Conservation (phyloP, 1,139 yeast genomes). For the Waltiozyma solani region DNA sequence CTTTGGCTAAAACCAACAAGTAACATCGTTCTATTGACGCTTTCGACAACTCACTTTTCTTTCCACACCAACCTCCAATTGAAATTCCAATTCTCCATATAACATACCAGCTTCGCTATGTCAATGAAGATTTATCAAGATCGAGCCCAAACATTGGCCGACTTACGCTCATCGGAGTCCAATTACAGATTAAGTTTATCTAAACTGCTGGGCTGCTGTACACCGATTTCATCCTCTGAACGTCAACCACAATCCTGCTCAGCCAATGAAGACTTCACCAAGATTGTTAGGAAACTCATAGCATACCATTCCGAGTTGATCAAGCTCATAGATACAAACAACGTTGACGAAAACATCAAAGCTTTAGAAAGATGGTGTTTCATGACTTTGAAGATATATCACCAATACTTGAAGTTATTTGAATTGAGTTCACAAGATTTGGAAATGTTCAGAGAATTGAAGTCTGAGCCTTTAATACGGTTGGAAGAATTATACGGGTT, state of each 20-base stretch:
- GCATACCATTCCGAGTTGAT: slow-evolving; percentile 8
- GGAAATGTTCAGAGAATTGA: slow-evolving; percentile 16
- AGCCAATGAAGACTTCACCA: slow-evolving; percentile 3
- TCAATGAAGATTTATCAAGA: neutral
- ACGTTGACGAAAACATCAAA: neutral
- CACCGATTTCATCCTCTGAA: slow-evolving; percentile 2
- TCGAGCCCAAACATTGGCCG: neutral
- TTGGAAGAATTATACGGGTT: neutral
- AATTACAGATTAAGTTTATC: slow-evolving; percentile 7
- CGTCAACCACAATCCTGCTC: neutral
- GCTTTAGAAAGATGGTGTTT: slow-evolving; percentile 6
- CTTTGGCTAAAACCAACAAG: no score
- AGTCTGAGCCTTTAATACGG: neutral
- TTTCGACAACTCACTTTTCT: no score
- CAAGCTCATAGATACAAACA: neutral
- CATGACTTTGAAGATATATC: slow-evolving; percentile 16
- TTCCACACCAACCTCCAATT: no score
- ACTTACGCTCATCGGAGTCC: slow-evolving; percentile 4
- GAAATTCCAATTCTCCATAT: no score
- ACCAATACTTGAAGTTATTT: slow-evolving; percentile 24
- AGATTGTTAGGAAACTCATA: slow-evolving; percentile 7
- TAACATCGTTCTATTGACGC: no score
- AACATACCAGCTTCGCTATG: no score
- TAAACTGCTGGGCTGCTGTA: slow-evolving; percentile 7
- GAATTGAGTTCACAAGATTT: slow-evolving; percentile 23